A percentile compares a stretch with the other conserved stretches of the same genome.
phyloP scores from a whole-genome alignment of 2,329 filamentous ascomycete genomes.

The Stachybotrys chlorohalonatus region DNA sequence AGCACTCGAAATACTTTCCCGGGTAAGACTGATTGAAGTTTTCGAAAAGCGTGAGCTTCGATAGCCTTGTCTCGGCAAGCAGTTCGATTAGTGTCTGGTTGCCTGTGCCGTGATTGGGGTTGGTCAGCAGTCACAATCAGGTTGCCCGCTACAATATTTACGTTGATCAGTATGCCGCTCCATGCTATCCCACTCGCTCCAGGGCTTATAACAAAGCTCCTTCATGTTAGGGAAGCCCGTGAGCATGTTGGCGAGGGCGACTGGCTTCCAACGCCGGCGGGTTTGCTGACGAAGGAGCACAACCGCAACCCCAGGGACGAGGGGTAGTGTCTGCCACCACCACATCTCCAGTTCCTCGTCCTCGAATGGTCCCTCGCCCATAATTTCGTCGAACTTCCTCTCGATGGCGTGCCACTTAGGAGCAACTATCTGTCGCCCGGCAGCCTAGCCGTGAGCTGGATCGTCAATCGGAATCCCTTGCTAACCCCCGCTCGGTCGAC shows the following conservation, averaged over 20 bases:
- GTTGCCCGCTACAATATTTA: slow-evolving; percentile 9
- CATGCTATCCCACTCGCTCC: slow-evolving; percentile 19
- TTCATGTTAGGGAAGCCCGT: slow-evolving; percentile 22
- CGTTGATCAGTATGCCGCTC: slow-evolving; percentile 15
- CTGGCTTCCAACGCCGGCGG: slow-evolving; percentile 23
- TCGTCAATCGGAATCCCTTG: slow-evolving; percentile 21
- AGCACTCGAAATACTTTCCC: slow-evolving; percentile 4
- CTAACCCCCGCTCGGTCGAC: slow-evolving; percentile 5
- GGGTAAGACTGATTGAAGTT: slow-evolving; percentile 23
- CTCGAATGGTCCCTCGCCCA: no score
- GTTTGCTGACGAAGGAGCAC: slow-evolving; percentile 28
- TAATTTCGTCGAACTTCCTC: no score
- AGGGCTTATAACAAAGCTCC: slow-evolving; percentile 29
- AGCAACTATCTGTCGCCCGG: no score
- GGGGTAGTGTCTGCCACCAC: slow-evolving; percentile 13
- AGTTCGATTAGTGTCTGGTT: slow-evolving; percentile 17
- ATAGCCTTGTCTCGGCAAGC: slow-evolving; percentile 12
- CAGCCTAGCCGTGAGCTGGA: neutral
- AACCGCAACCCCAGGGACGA: slow-evolving; percentile 19
- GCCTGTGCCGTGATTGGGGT: slow-evolving; percentile 7
- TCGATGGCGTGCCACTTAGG: no score
- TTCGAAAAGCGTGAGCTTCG: slow-evolving; percentile 23
- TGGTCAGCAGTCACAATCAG: slow-evolving; percentile 6
- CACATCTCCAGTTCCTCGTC: no score
- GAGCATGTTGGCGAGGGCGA: slow-evolving; percentile 21